Evolutionary conservation across 768 basidiomycete genomes (phyloP).

Genomic region (Auriculariales sp.): DNA sequence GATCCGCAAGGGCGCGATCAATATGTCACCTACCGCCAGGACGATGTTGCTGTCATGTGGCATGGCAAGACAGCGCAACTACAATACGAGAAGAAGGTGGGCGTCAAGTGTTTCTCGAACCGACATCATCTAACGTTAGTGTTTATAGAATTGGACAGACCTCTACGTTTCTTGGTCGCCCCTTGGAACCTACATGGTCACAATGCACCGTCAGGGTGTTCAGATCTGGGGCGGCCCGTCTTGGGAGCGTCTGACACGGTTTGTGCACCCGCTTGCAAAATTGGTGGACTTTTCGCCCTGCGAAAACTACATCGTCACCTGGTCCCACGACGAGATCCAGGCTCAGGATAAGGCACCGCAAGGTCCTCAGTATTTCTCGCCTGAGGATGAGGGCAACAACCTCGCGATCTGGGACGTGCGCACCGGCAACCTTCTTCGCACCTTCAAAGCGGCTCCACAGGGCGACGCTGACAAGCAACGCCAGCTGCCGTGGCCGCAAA

Average conservation of each 20-base stretch:
- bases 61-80: conserved; percentile 79
- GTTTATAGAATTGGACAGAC: conserved; percentile 79
- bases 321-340: conserved; percentile 88
- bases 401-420: conserved; percentile 99
- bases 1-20: conserved; percentile 91
- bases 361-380: conserved; percentile 75
- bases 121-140: conserved; percentile 5
- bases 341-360: conserved; percentile 69
- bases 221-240: conserved; percentile 90
- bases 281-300: conserved; percentile 95
- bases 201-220: conserved; percentile 89
- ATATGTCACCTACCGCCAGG: conserved; percentile 84
- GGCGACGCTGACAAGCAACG: conserved; percentile 55
- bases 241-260: conserved; percentile 78
- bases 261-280: conserved; percentile 90
- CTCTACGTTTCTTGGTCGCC: conserved; percentile 97
- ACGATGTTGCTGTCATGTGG: conserved; percentile 85
- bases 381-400: conserved; percentile 92
- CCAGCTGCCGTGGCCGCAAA: conserved; percentile 67
- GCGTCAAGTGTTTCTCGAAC: conserved; percentile 13
- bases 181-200: conserved; percentile 85
- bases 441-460: conserved; percentile 47
- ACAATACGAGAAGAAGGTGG: conserved; percentile 58
- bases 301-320: conserved; percentile 93
- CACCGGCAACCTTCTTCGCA: conserved; percentile 80